Base-by-base conservation (phyloP, 331 rosid species). In the Erythrophleum ivorense region DNA sequence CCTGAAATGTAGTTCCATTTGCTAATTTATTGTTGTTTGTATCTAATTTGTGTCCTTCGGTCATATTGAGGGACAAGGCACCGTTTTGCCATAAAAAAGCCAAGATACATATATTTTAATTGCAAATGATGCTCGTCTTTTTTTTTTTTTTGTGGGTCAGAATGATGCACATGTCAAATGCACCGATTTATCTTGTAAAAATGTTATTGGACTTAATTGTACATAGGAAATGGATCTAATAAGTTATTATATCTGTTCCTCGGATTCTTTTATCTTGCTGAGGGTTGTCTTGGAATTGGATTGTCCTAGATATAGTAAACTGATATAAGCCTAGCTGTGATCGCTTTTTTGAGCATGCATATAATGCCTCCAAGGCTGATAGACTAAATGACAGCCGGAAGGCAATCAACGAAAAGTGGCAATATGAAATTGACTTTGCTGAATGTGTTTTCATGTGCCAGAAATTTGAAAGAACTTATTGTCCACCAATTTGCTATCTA, bases 161-260 rank as follows among this genome's bases (percentile, higher is more conserved):
- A 5, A 43, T 82, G 65, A 59, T 76, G 65, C 8, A n/a, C 6
- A 31, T 43, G 43, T 50, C 54, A 55, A 36, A 12, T 67, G 38
- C 60, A 31, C n/a, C 36, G 24, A 78, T 52, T 79, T 60, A 53
- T 45, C 4, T 29, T 83, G 85, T 86, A 81, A 83, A 79, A 64
- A 57, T 53, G 78, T 71, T 40, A 14, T 41, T 46, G 50, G 40
- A 50, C 70, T 41, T 64, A 43, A 69, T 18, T 83, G 87, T 76
- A 72, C 80, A 86, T 80, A 65, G 33, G 34, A 55, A 65, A 21
- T 67, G 48, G 12, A 1, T 69, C 52, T 16, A 49, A 43, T 55
- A 19, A 18, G 69, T 64, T 59, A 36, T 66, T 53, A 12, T 38
- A n/a, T 60, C n/a, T 68, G 49, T 55, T 50, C 54, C 68, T 31